Evolutionary conservation across 768 basidiomycete species (phyloP).

Genomic region (Rhodosporidiobolus sp.): DNA sequence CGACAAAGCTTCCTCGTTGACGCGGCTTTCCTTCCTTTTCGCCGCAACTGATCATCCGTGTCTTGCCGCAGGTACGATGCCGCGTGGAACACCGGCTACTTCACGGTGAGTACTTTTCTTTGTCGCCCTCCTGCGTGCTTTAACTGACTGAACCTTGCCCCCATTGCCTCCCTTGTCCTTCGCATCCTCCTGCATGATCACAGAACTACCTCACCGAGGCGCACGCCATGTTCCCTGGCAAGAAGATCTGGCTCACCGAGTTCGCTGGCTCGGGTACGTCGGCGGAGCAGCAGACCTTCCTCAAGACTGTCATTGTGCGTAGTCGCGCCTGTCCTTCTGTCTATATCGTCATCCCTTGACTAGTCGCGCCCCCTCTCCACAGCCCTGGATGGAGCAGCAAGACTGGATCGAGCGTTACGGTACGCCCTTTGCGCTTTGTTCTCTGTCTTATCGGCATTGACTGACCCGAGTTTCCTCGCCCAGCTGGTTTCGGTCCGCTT

Average conservation of each 20-base stretch:
- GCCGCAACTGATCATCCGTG: background rate
- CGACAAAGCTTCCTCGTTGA: too few species aligned
- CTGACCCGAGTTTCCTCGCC: background rate
- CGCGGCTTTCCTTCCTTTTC: background rate
- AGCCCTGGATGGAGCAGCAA: conserved; percentile 20
- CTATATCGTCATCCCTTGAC: background rate
- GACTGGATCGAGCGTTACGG: conserved; percentile 32
- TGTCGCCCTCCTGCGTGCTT: too few species aligned
- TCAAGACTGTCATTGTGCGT: conserved; percentile 24
- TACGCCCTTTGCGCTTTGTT: background rate
- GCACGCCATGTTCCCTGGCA: background rate
- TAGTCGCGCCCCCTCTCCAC: too few species aligned
- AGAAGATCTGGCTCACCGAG: conserved; percentile 23
- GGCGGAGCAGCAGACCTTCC: conserved; percentile 28
- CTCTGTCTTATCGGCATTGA: background rate
- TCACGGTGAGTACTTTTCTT: background rate
- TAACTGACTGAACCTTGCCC: too few species aligned
- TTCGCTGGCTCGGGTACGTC: conserved; percentile 28
- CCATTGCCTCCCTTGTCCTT: background rate
- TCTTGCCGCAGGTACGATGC: conserved; percentile 24
- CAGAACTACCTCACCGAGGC: conserved; percentile 11
- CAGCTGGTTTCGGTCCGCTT: too few species aligned
- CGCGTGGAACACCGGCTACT: background rate
- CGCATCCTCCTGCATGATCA: background rate
- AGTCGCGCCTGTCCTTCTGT: background rate